Percentiles rank a stretch among this genome's conserved stretches.
These are phyloP conservation scores for Lyophyllum shimeji DNA, from an alignment of 768 basidiomycete genomes.

Conservation along the genomic window DNA sequence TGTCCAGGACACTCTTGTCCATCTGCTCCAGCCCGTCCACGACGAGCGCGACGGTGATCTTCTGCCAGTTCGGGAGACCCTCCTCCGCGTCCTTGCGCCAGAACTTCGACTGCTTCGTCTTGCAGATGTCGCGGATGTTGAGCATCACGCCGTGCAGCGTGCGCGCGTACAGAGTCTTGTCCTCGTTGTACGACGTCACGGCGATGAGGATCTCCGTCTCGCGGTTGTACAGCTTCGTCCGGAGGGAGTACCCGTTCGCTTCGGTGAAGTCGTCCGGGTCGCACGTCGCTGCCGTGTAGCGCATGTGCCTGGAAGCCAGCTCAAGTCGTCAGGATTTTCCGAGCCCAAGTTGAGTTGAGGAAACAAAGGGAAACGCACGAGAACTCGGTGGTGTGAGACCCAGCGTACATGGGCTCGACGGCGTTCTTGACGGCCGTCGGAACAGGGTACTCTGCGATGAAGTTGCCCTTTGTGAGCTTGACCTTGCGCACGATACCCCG, in stretches of 20 bases:
- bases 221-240: conserved; percentile 83
- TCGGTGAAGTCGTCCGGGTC: conserved; percentile 88
- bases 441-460: conserved; percentile 86
- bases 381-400: conserved; percentile 83
- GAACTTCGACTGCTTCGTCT: conserved; percentile 90
- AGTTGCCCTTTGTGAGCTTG: conserved; percentile 90
- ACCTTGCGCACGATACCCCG: conserved; percentile 87
- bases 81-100: conserved; percentile 84
- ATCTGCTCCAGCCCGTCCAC: conserved; percentile 91
- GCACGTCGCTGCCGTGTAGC: conserved; percentile 88
- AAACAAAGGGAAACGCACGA: conserved; percentile 54
- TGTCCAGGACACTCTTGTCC: conserved; percentile 92
- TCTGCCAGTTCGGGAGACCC: conserved; percentile 86
- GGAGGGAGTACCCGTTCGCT: conserved; percentile 80
- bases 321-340: not conserved
- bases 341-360: not conserved
- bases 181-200: conserved; percentile 91
- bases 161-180: conserved; percentile 84
- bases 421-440: conserved; percentile 83
- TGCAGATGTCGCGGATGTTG: conserved; percentile 97
- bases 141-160: conserved; percentile 96
- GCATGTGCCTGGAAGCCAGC: conserved; percentile 65
- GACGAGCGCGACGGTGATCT: conserved; percentile 85
- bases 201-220: conserved; percentile 93
- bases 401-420: conserved; percentile 72